Conservation (phyloP, 345 rosid genomes). For the Citrus glauca region DNA sequence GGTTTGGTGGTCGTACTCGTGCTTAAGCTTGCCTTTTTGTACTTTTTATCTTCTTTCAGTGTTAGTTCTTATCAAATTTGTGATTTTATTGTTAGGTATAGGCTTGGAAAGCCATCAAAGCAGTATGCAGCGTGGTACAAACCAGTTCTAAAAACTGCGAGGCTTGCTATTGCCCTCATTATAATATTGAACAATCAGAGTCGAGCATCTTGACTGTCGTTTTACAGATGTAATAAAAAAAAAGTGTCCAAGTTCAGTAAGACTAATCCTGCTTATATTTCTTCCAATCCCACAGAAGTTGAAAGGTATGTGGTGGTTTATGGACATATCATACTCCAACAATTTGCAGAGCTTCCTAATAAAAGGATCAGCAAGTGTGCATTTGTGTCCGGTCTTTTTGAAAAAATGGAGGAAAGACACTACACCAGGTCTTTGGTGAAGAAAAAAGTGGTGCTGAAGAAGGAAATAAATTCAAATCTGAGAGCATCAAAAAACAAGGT, state of each 20-base stretch:
- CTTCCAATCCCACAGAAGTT: slow-evolving; percentile 47
- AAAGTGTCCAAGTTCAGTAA: slow-evolving; percentile 41
- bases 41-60: too few species aligned
- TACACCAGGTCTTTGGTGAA: slow-evolving; percentile 69
- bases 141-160: too few species aligned
- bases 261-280: slow-evolving; percentile 50
- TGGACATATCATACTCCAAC: slow-evolving; percentile 71
- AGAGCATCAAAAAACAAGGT: slow-evolving; percentile 58
- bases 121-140: too few species aligned
- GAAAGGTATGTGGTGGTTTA: slow-evolving; percentile 77
- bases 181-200: slow-evolving; percentile 22
- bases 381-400: slow-evolving; percentile 50
- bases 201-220: slow-evolving; percentile 57
- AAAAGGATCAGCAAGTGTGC: slow-evolving; percentile 46
- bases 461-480: slow-evolving; percentile 54
- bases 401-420: slow-evolving; percentile 65
- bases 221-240: slow-evolving; percentile 48
- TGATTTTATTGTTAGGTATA: too few species aligned
- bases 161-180: too few species aligned
- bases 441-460: slow-evolving; percentile 41
- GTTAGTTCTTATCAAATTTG: too few species aligned
- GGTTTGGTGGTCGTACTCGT: too few species aligned
- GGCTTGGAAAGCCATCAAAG: too few species aligned
- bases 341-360: slow-evolving; percentile 56
- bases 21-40: too few species aligned